Base-by-base conservation (phyloP, 78 protist genomes). In the Dictyostelium purpureum region DNA sequence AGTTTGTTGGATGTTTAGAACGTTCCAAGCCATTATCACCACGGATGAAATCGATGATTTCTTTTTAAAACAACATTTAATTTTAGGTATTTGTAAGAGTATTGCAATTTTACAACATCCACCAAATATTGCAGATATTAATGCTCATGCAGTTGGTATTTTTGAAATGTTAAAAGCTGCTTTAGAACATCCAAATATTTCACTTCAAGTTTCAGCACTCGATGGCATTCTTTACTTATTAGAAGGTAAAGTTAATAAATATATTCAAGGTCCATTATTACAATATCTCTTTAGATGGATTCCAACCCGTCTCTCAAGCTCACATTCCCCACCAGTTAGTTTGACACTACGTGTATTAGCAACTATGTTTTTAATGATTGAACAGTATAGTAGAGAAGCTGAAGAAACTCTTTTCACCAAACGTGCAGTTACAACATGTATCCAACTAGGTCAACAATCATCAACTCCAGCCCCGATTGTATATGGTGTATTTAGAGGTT, bases 401-500 rank as follows among this genome's bases (percentile, higher is more conserved):
- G 92, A 85, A 45, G 92, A 85, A 74, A 85, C 52, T 1, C 45
- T 71, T 1, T 85, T 85, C 19, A 85, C 92, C 54, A 85, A 85
- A 47, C 54, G 82, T 28, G 92, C 92, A 0, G 92, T 85, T 19
- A 47, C 66, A 1, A 85, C 66, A 1, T 85, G 92, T 33, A 85
- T 77, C 26, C 40, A 59, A 40, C 79, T 85, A 4, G 92, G 92
- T n/a, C 92, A 85, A 59, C 69, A 57, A 57, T 43, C 10, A 11
- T 85, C 92, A 10, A 85, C 77, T 4, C 92, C 92, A 12, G 45
- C 73, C 6, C 92, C 92, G 7, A 85, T 85, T 16, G 92, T 85
- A 26, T 85, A 85, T 61, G 92, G 92, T 61, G 56, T 85, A 1
- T 85, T 85, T 43, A 70, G 92, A 74, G 92, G 92, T 45, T 51